Base-by-base conservation (phyloP, 257 asterid genomes). In the Lantana camara region DNA sequence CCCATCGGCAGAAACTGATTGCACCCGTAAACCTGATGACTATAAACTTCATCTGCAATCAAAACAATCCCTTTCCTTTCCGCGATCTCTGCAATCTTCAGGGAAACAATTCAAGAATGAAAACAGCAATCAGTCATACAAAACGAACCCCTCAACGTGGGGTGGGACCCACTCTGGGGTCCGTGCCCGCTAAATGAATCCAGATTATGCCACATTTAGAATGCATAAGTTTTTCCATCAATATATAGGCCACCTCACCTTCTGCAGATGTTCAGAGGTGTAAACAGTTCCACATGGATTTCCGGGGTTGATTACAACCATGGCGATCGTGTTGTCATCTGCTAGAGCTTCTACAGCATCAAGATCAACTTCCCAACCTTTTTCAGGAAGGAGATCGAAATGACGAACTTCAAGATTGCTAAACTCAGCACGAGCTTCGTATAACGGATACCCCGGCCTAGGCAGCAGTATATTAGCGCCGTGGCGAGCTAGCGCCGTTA, bases 271-370 rank as follows among this genome's bases (percentile, higher is more conserved):
- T 35, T 82, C 81, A 41, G 24, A 40, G 16, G 69, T 50, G 81
- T 68, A 83, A 58, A 89, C 90, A 79, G 61, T 83, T 49, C 95
- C 96, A 79, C 92, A 82, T 0, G 96, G 96, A 70, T 85, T 89
- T 17, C 95, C 92, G 0, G 96, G 95, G 66, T 89, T 89, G 69
- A 77, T 70, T 8, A 89, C 71, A 60, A 80, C 90, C 71, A 89
- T 75, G 7, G 92, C 95, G 59, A 89, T 84, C 5, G 96, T 83
- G 8, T 71, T 84, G 29, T 83, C 85, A 70, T 89, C 87, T 1
- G 90, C 95, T 23, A 83, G 75, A 49, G 88, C 75, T 68, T 85
- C 89, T 2, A 88, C 64, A 12, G 70, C 71, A 29, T 75, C 66
- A 21, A 81, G 83, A 67, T 88, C 93, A n/a, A 85, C 86, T 71